These are phyloP conservation scores for Apiospora rasikravindrae DNA, from an alignment of 2,329 filamentous ascomycete genomes.

Conservation along the genomic window DNA sequence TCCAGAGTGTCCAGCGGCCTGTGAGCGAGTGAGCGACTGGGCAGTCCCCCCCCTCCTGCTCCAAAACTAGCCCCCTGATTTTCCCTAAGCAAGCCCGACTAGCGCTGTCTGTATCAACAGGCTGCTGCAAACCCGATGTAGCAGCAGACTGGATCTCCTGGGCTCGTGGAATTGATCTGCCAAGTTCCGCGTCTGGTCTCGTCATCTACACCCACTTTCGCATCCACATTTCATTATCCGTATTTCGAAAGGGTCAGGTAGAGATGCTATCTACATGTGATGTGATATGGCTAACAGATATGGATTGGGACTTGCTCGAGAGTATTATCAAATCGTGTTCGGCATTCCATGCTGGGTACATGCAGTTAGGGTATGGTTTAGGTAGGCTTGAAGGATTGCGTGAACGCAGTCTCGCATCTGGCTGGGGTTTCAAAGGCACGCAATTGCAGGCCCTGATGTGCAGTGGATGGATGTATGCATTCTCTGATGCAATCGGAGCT, in stretches of 20 bases:
- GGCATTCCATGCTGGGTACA: not conserved
- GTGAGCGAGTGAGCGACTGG: not conserved
- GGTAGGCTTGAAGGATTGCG: not conserved
- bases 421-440: not conserved
- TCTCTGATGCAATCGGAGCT: not conserved
- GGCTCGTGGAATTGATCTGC: slow-evolving; percentile 11
- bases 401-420: not conserved
- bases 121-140: slow-evolving; percentile 1
- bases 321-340: not conserved
- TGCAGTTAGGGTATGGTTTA: not conserved
- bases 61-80: slow-evolving; percentile 3
- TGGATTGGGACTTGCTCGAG: not conserved
- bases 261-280: slow-evolving; percentile 12
- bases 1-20: not conserved
- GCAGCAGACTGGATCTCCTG: not conserved
- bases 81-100: not conserved
- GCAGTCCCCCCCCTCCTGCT: not conserved
- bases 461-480: not conserved
- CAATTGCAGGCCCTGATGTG: not conserved
- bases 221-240: slow-evolving; percentile 13
- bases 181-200: slow-evolving; percentile 11
- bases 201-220: slow-evolving; percentile 6
- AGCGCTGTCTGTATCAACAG: not conserved
- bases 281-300: slow-evolving; percentile 13
- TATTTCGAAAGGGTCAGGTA: slow-evolving; percentile 14